phyloP scores from a whole-genome alignment of 73 alveolate genomes.

The Stentor coeruleus region DNA sequence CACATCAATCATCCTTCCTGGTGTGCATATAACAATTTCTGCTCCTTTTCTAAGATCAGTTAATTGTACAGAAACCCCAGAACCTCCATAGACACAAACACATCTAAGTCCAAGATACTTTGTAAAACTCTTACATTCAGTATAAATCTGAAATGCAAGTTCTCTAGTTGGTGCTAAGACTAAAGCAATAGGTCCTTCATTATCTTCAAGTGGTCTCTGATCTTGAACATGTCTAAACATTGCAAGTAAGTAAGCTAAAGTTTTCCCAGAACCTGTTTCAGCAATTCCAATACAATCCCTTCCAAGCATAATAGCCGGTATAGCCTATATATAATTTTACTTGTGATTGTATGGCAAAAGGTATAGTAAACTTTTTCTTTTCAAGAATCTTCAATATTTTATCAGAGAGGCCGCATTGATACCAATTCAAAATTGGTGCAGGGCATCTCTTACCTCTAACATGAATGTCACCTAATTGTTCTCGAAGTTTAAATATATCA shows the following conservation, averaged over 20 bases:
- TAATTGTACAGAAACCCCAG: constrained; percentile 88
- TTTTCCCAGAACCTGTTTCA: constrained; percentile 99
- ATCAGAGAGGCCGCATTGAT: constrained; percentile 91
- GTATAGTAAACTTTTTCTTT: constrained; percentile 73
- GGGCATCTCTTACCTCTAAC: constrained; percentile 95
- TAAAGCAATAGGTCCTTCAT: constrained; percentile 97
- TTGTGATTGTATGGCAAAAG: constrained; percentile 94
- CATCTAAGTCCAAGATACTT: constrained; percentile 70
- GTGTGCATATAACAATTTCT: constrained; percentile 97
- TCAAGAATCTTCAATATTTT: constrained; percentile 77
- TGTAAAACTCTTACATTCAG: constrained; percentile 81
- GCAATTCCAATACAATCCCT: constrained; percentile 97
- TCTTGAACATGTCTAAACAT: constrained; percentile 93
- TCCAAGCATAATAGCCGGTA: constrained; percentile 97
- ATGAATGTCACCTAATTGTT: constrained; percentile 82
- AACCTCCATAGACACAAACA: constrained; percentile 96
- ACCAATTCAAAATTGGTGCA: constrained; percentile 89
- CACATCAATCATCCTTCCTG: constrained; percentile 98
- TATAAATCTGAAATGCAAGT: constrained; percentile 90
- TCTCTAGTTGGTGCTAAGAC: constrained; percentile 98
- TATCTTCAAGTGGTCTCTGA: constrained; percentile 84
- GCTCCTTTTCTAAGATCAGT: constrained; percentile 92
- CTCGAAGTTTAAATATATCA: constrained; percentile 81
- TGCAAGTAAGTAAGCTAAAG: constrained; percentile 96
- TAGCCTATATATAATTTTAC: constrained; percentile 34